Conservation (phyloP, 345 rosid species). For the Eucalyptus marginata region DNA sequence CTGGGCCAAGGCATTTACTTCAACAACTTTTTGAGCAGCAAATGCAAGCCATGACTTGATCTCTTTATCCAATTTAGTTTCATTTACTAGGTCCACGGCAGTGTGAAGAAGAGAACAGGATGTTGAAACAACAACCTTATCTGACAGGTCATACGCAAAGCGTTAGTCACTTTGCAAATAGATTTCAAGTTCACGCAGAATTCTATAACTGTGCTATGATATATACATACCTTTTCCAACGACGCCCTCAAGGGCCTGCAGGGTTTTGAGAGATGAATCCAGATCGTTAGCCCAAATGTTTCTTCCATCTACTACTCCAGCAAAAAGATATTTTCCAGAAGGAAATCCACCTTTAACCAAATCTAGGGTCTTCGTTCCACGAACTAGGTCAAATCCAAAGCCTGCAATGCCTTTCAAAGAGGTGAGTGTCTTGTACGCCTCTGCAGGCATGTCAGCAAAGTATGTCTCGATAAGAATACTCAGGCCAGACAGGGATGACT, state of each 20-base stretch:
- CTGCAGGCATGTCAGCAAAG: constrained; percentile 83
- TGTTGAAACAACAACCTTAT: constrained; percentile 88
- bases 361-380: constrained; percentile 72
- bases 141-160: constrained; percentile 12
- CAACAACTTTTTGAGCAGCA: constrained; percentile 91
- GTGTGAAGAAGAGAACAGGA: constrained; percentile 97
- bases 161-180: neutral
- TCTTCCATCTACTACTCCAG: constrained; percentile 97
- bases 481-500: constrained; percentile 72
- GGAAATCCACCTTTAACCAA: constrained; percentile 83
- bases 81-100: constrained; percentile 86
- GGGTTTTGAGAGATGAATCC: constrained; percentile 52
- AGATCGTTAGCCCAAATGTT: constrained; percentile 98
- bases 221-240: constrained; percentile 64
- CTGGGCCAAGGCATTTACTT: constrained; percentile 92
- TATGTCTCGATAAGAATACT: constrained; percentile 84
- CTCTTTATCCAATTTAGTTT: constrained; percentile 80
- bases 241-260: constrained; percentile 49
- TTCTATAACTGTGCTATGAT: neutral
- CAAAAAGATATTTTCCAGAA: constrained; percentile 70
- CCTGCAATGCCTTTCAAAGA: constrained; percentile 78
- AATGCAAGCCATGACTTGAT: constrained; percentile 95
- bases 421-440: constrained; percentile 69
- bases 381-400: constrained; percentile 78
- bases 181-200: neutral